phyloP scores from a whole-genome alignment of 2,329 filamentous ascomycete genomes.

The Cordyceps cateniannulata region DNA sequence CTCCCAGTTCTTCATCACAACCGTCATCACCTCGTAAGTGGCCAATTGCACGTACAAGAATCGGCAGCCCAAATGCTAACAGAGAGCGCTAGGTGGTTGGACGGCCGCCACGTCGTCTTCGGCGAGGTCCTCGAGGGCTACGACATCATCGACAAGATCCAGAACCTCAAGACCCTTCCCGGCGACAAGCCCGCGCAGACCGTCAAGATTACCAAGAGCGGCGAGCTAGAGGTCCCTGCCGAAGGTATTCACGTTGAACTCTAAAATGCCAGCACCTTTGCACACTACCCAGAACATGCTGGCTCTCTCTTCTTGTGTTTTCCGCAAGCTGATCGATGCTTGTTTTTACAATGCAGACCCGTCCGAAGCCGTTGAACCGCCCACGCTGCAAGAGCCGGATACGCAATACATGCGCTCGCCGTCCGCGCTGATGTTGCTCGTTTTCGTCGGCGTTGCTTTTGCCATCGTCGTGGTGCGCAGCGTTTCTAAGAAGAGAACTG shows the following conservation, averaged over 20 bases:
- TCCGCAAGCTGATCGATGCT: slow-evolving; percentile 29
- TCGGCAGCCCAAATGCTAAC: slow-evolving; percentile 1
- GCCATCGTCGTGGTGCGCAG: slow-evolving; percentile 17
- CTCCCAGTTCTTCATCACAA: slow-evolving; percentile 89
- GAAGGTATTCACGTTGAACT: slow-evolving; percentile 94
- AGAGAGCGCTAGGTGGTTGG: slow-evolving; percentile 57
- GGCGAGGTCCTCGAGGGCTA: slow-evolving; percentile 84
- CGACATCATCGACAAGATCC: slow-evolving; percentile 72
- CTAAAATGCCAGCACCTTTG: slow-evolving; percentile 45
- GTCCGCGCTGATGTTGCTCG: slow-evolving; percentile 7
- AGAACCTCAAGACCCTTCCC: slow-evolving; percentile 58
- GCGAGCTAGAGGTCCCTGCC: slow-evolving; percentile 73
- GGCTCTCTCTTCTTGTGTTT: slow-evolving; percentile 17
- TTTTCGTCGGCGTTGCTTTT: slow-evolving; percentile 38
- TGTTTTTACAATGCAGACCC: slow-evolving; percentile 21
- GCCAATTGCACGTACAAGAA: too few relatives aligned
- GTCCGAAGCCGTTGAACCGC: slow-evolving; percentile 14
- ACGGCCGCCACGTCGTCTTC: slow-evolving; percentile 81
- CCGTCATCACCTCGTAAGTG: slow-evolving; percentile 64
- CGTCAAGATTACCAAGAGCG: slow-evolving; percentile 76
- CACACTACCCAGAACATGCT: slow-evolving; percentile 12
- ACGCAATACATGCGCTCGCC: not conserved
- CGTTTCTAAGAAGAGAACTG: not conserved
- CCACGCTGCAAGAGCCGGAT: not conserved
- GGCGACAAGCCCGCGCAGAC: slow-evolving; percentile 63